Conservation (phyloP, 2,329 filamentous ascomycete species). For the Clarireedia monteithiana region DNA sequence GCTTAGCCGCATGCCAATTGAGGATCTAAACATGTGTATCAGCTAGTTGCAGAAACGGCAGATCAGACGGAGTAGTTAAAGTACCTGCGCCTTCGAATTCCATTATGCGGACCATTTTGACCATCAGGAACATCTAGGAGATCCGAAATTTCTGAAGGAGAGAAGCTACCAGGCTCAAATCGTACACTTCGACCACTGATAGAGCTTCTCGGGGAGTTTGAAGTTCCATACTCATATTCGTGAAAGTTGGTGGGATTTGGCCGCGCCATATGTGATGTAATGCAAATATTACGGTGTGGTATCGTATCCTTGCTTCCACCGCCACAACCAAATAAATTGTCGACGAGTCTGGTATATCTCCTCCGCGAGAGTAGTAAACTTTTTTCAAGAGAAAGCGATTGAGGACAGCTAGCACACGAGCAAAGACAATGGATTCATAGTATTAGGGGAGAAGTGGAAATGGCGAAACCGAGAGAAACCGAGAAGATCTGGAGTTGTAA, state of each 20-base stretch:
- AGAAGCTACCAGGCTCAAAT: conserved; percentile 18
- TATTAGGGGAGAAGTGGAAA: no score
- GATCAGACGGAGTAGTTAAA: background rate
- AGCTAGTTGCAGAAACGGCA: background rate
- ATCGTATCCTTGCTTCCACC: background rate
- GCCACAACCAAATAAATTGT: background rate
- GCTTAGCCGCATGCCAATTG: conserved; percentile 48
- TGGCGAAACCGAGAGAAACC: no score
- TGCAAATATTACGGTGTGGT: conserved; percentile 11
- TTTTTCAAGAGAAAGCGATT: no score
- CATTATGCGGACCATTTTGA: background rate
- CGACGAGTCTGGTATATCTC: background rate
- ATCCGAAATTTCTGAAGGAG: conserved; percentile 1
- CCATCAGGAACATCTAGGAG: background rate
- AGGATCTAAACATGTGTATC: conserved; percentile 38
- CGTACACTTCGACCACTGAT: conserved; percentile 26
- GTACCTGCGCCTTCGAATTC: conserved; percentile 26
- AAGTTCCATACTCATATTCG: conserved; percentile 29
- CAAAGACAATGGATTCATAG: no score
- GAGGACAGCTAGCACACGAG: no score
- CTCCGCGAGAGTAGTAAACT: no score
- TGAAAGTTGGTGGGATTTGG: conserved; percentile 26
- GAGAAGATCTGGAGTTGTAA: no score
- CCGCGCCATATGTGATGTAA: background rate
- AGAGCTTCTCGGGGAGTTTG: conserved; percentile 22